A percentile compares a stretch with the other conserved stretches of the same genome.
Evolutionary conservation across 768 basidiomycete species (phyloP).

Genomic region (Tulasnella sp.): DNA sequence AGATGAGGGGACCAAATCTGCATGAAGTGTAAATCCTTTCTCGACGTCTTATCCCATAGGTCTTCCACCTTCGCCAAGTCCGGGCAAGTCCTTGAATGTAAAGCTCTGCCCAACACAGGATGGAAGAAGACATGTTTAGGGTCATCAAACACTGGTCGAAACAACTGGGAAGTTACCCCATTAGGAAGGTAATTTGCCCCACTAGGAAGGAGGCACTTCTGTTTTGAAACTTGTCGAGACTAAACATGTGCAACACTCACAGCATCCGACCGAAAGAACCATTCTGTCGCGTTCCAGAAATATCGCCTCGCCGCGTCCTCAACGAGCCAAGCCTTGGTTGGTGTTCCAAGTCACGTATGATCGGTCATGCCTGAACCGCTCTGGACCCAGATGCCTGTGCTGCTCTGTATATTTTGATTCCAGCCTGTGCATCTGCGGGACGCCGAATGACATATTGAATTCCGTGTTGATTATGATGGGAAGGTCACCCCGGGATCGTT

Average conservation of each 20-base stretch:
- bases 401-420: slow-evolving; percentile 28
- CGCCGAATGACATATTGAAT: slow-evolving; percentile 36
- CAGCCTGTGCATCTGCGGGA: slow-evolving; percentile 35
- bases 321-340: slow-evolving; percentile 43
- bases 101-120: slow-evolving; percentile 37
- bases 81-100: slow-evolving; percentile 40
- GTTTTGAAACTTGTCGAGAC: too few species aligned
- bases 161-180: too few species aligned
- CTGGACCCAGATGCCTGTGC: slow-evolving; percentile 40
- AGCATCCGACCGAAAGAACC: slow-evolving; percentile 50
- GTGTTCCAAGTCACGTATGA: slow-evolving; percentile 49
- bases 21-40: slow-evolving; percentile 40
- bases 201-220: too few species aligned
- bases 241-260: too few species aligned
- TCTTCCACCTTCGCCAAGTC: slow-evolving; percentile 32
- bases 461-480: slow-evolving; percentile 37
- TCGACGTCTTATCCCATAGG: slow-evolving; percentile 32
- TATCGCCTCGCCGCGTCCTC: slow-evolving; percentile 29
- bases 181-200: too few species aligned
- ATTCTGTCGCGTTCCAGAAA: slow-evolving; percentile 34
- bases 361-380: slow-evolving; percentile 34
- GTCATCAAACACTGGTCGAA: too few species aligned
- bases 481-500: slow-evolving; percentile 6
- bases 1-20: slow-evolving; percentile 34
- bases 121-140: too few species aligned